Base-by-base conservation (phyloP, 495 filamentous ascomycete genomes). In the Eremomyces bilateralis region DNA sequence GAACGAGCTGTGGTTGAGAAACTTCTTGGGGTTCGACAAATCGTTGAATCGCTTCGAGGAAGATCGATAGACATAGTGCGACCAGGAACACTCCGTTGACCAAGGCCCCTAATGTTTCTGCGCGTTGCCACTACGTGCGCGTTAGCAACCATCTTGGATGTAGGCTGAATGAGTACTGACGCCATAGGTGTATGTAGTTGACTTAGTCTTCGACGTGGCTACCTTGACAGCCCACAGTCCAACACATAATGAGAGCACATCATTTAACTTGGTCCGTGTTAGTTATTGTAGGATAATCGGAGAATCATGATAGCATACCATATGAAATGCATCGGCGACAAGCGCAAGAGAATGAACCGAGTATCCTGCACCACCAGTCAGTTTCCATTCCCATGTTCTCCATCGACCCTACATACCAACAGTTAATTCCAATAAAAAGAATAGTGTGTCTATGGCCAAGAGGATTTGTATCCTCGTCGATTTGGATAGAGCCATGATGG, bases 51-150 rank as follows among this genome's bases (percentile, higher is more conserved):
- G 88, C 88, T 51, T 97, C 88, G 35, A 97, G 65, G 49, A 95
- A 81, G 45, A 97, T 97, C 2, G 85, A 82, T 27, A 95, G 57
- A 57, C 90, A 95, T 13, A 97, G 64, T 0, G 88, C 88, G 45
- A 97, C 82, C 29, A 97, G 62, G 56, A 97, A 97, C 2, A 95
- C 84, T 37, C 90, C 88, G 45, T 97, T 97, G 48, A 94, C 73
- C 33, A 93, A 65, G 13, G 88, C 88, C 49, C 88, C 88, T 4
- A 97, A 65, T 13, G 91, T 93, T 63, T 97, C 88, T n/a, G 88
- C 88, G 30, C 90, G 78, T 64, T 94, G 74, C 81, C 83, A 97
- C n/a, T n/a, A n/a, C n/a, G n/a, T n/a, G n/a, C n/a, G n/a, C n/a
- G n/a, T n/a, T n/a, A n/a, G n/a, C n/a, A n/a, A n/a, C n/a, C n/a